Evolutionary conservation across 345 rosid genomes (phyloP).

Genomic region (Salix caprea): DNA sequence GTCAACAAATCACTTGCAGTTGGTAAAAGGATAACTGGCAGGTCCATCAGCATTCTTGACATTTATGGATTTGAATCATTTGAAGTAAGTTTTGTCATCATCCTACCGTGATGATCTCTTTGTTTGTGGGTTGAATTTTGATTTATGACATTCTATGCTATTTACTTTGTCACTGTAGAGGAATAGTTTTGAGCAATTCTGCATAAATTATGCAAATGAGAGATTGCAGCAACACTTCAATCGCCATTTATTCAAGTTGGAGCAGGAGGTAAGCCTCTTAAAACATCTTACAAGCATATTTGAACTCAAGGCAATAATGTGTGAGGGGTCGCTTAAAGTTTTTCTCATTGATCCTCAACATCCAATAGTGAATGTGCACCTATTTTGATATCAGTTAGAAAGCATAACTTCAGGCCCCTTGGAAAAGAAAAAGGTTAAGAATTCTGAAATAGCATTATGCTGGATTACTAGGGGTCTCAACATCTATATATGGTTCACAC

Average conservation of each 20-base stretch:
- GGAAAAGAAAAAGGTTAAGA: neutral
- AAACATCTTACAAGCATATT: neutral
- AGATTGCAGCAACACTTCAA: conserved; percentile 98
- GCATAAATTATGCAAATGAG: conserved; percentile 98
- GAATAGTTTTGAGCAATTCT: conserved; percentile 98
- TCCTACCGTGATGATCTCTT: conserved; percentile 17
- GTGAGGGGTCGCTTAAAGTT: neutral
- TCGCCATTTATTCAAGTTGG: conserved; percentile 94
- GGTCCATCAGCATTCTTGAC: conserved; percentile 99
- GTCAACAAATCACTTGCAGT: conserved; percentile 92
- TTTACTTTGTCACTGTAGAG: conserved; percentile 48
- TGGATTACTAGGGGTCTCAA: neutral
- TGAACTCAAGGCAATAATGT: neutral
- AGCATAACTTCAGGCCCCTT: neutral
- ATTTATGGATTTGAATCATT: conserved; percentile 98
- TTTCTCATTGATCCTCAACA: neutral
- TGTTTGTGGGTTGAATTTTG: neutral
- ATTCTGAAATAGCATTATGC: neutral
- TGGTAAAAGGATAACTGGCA: conserved; percentile 88
- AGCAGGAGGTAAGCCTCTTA: conserved; percentile 72
- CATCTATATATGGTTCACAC: neutral
- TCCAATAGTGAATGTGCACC: neutral
- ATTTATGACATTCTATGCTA: conserved; percentile 8
- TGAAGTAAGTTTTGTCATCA: conserved; percentile 49
- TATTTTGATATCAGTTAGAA: neutral